Base-by-base conservation (phyloP, 108 stramenopile species). In the Nitzschia palea region DNA sequence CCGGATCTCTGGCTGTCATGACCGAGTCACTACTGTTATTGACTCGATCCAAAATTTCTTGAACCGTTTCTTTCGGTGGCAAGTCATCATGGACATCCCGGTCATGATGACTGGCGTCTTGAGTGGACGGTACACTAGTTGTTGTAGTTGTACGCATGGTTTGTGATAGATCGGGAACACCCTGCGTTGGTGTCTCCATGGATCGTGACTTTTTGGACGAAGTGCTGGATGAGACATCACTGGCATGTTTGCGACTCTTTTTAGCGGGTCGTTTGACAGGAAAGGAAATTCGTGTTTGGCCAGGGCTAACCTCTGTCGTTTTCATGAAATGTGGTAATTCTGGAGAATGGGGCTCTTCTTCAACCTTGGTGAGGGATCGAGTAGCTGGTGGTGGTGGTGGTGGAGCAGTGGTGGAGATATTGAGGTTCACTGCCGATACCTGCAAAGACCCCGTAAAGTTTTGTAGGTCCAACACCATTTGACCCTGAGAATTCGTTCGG, bases 361-460 rank as follows among this genome's bases (percentile, higher is more conserved):
- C 74, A 53, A 69, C 67, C 15, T 15, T 35, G 51, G 31, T 37
- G 22, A 55, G 17, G 43, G 54, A 10, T 23, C 35, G 34, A 22
- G 23, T 36, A 52, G 17, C 5, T 10, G 17, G 9, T 20, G 25
- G 52, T 50, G 36, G n/a, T 29, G 36, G 43, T 42, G 65, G 17
- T 35, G 50, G 23, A 9, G 43, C 22, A 20, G 9, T 12, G 9
- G 18, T 33, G 25, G 44, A 45, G 26, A 40, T 25, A 9, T 25
- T 22, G 23, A 63, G n/a, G 1, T 20, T 27, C 14, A 35, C 42
- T 26, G 40, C 43, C 2, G 60, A 58, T 26, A 80, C 76, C 33
- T 64, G 50, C 18, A 86, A 52, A 10, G 73, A 62, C 2, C 85
- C 85, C 3, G 71, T 69, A 54, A 86, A 86, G 47, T 43, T 50